Percentiles rank a stretch among this genome's conserved stretches.
phyloP scores from a whole-genome alignment of 2,329 filamentous ascomycete species.

The Tympanopsis confertula region DNA sequence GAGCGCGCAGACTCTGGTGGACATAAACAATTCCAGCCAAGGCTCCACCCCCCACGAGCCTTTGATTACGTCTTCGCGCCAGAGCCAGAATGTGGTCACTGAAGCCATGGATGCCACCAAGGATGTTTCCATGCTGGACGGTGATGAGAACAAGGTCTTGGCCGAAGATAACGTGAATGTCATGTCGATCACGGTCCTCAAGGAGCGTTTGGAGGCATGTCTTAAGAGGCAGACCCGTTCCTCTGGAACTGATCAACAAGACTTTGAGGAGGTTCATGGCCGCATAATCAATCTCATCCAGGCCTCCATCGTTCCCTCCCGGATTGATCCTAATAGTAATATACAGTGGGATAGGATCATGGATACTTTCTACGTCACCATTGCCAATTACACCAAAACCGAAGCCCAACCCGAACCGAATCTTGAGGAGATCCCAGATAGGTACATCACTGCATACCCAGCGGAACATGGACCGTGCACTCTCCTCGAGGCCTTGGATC shows the following conservation, averaged over 20 bases:
- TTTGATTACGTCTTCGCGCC: conserved; percentile 21
- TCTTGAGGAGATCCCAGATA: conserved; percentile 48
- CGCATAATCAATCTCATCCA: conserved; percentile 86
- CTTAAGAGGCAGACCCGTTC: conserved; percentile 28
- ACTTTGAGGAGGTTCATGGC: conserved; percentile 90
- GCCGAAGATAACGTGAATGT: conserved; percentile 2
- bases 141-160: neutral
- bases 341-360: conserved; percentile 76
- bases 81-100: conserved; percentile 15
- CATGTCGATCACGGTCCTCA: neutral
- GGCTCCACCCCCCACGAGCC: conserved; percentile 15
- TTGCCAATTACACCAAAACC: conserved; percentile 42
- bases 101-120: no score
- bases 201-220: conserved; percentile 26
- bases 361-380: conserved; percentile 53
- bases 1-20: conserved; percentile 36
- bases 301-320: conserved; percentile 68
- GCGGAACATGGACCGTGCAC: conserved; percentile 37
- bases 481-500: conserved; percentile 76
- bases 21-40: conserved; percentile 22
- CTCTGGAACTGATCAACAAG: conserved; percentile 65
- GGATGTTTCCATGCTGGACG: neutral
- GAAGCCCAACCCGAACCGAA: conserved; percentile 31
- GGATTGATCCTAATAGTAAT: conserved; percentile 47
- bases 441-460: conserved; percentile 49